Evolutionary conservation across 805 yeast genomes (phyloP).

Genomic region (Ogataea paradorogensis): DNA sequence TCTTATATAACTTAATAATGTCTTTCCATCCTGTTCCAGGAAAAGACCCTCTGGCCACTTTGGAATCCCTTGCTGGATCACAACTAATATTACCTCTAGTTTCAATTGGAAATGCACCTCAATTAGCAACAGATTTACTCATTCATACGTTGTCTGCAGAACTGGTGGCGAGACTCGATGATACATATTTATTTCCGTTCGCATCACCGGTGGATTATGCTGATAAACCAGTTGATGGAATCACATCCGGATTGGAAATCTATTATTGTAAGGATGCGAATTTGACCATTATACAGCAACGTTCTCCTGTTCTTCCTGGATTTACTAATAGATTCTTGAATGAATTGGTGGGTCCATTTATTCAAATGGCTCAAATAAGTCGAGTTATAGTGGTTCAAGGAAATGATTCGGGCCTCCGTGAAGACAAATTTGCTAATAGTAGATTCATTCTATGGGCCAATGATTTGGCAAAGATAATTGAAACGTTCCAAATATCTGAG

Average conservation of each 20-base stretch:
- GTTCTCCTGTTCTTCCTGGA: constrained; percentile 81
- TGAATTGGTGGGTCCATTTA: constrained; percentile 50
- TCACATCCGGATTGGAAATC: constrained; percentile 59
- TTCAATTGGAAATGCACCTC: constrained; percentile 89
- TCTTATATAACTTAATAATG: constrained; percentile 18
- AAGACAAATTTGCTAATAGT: constrained; percentile 15
- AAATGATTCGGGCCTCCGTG: constrained; percentile 56
- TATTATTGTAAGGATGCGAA: constrained; percentile 42
- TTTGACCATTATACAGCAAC: constrained; percentile 67
- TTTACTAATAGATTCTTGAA: constrained; percentile 47
- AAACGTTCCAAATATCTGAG: constrained; percentile 17
- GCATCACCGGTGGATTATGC: constrained; percentile 69
- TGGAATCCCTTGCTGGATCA: constrained; percentile 29
- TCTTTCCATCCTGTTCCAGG: constrained; percentile 25
- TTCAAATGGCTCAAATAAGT: constrained; percentile 38
- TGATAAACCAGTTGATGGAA: constrained; percentile 27
- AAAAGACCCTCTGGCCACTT: constrained; percentile 22
- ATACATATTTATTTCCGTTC: constrained; percentile 70
- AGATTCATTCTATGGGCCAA: constrained; percentile 26
- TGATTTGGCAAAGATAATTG: constrained; percentile 21
- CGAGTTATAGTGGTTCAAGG: constrained; percentile 64
- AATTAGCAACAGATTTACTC: constrained; percentile 69
- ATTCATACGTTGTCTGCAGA: constrained; percentile 55
- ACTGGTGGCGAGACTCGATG: constrained; percentile 56
- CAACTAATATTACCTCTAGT: constrained; percentile 73